Percentiles rank a stretch among this genome's conserved stretches.
Evolutionary conservation across 331 rosid genomes (phyloP).

Genomic region (Quercus tomentella): DNA sequence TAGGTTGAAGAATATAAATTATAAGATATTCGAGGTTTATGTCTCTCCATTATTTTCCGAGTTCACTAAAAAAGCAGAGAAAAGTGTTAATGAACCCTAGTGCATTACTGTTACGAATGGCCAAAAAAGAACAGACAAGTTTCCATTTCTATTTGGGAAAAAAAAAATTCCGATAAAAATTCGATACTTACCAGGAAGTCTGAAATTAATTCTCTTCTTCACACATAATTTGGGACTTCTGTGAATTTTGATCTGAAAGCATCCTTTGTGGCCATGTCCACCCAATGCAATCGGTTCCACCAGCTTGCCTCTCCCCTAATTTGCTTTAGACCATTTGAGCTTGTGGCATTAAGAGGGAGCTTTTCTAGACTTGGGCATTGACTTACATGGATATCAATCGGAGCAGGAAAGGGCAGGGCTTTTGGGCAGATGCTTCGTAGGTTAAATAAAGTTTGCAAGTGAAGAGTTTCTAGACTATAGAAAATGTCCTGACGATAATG

Average conservation of each 20-base stretch:
- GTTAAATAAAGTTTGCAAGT: accelerated
- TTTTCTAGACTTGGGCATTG: neutral
- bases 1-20: too few relatives aligned
- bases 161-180: too few relatives aligned
- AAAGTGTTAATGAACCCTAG: too few relatives aligned
- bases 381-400: neutral
- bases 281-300: constrained; percentile 18
- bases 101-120: too few relatives aligned
- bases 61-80: too few relatives aligned
- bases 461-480: neutral
- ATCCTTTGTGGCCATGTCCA: neutral
- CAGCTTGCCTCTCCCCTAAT: accelerated
- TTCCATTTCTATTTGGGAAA: too few relatives aligned
- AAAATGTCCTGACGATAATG: neutral
- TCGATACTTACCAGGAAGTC: too few relatives aligned
- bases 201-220: too few relatives aligned
- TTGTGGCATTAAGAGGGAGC: constrained; percentile 8
- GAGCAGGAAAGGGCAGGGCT: neutral
- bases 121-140: too few relatives aligned
- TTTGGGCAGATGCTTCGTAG: neutral
- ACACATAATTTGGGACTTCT: too few relatives aligned
- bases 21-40: too few relatives aligned
- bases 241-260: neutral
- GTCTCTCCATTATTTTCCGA: too few relatives aligned
- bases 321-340: neutral